Conservation (phyloP, 2,329 filamentous ascomycete genomes). For the Venturia effusa region DNA sequence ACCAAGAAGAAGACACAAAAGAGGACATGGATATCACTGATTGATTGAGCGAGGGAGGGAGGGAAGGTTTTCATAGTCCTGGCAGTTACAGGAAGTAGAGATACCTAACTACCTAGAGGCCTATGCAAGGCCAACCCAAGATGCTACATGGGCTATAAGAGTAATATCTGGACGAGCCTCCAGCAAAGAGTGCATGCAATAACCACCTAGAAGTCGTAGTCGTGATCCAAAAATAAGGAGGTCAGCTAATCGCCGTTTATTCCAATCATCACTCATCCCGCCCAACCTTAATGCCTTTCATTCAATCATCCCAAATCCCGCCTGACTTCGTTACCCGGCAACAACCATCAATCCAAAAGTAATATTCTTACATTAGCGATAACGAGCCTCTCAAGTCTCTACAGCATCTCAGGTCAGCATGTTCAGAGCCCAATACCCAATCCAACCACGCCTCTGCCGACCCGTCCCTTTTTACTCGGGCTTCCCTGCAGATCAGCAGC, state of each 20-base stretch:
- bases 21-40: no score
- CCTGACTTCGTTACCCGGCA: background rate
- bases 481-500: constrained; percentile 22
- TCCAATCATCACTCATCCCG: background rate
- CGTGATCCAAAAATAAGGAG: background rate
- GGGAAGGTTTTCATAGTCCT: no score
- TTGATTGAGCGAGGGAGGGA: background rate
- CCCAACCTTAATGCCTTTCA: background rate
- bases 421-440: constrained; percentile 40
- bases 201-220: background rate
- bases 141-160: background rate
- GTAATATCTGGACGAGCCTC: background rate
- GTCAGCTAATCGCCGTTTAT: background rate
- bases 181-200: background rate
- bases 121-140: background rate
- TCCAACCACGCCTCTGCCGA: constrained; percentile 37
- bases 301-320: background rate
- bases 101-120: no score
- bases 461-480: constrained; percentile 40
- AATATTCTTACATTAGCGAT: background rate
- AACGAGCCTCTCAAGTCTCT: background rate
- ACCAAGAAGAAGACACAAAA: background rate
- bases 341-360: background rate
- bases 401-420: background rate
- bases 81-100: background rate